Base-by-base conservation (phyloP, 768 basidiomycete species). In the Leccinum subgranulosum region DNA sequence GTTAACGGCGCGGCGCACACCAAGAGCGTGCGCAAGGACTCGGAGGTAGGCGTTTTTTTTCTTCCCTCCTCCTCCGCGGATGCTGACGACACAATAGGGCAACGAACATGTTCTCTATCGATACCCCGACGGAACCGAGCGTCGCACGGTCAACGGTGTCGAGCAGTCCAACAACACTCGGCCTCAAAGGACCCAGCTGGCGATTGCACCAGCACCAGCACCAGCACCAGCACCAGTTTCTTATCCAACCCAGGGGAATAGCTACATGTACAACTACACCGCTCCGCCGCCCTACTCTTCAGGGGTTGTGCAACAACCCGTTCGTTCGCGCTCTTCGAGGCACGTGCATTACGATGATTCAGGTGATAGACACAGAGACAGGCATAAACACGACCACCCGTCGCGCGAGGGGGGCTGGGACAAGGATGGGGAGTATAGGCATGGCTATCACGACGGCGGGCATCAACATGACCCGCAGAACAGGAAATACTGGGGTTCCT, bases 81-180 rank as follows among this genome's bases (percentile, higher is more conserved):
- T 33, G 33, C 53, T 55, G 53, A 53, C n/a, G 28, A 19, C 28
- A 49, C 47, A 5, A 3, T 59, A 92, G 89, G 90, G 90, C 3
- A 89, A 89, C 61, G 87, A 89, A 64, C 87, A 90, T 68, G 74
- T 87, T 49, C 84, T 80, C 12, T 82, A 84, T 52, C 84, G 77
- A 8, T 81, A 80, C 55, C 81, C 85, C 6, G 87, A 91, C 54
- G 90, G 90, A 9, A 81, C 81, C 45, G 79, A 88, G 65, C 74
- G 83, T 3, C 78, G 79, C 64, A 86, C 82, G 15, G 75, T 92
- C 64, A 90, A 92, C 56, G 90, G 90, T 11, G 69, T 87, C 29
- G 78, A 81, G 11, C 80, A 79, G 52, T 53, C 70, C 4, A 31
- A 61, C 4, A 31, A 61, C 4, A 19, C 61, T 21, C 57, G 58